A percentile compares a stretch with the other conserved stretches of the same genome.
These are phyloP conservation scores for Rusavskia elegans DNA, from an alignment of 495 filamentous ascomycete species.

Conservation along the genomic window DNA sequence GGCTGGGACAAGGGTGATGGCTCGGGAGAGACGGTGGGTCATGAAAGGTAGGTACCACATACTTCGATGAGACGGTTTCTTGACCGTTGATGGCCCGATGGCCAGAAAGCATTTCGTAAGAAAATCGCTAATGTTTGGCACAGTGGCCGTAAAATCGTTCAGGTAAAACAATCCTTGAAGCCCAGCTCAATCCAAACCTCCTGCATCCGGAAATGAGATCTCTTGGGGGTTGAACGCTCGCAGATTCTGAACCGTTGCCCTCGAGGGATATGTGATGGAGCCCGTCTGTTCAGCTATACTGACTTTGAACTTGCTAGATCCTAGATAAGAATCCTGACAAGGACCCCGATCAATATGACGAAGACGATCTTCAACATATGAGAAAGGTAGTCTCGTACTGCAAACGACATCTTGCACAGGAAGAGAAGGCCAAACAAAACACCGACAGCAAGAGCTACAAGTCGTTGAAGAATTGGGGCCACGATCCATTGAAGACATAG, in stretches of 20 bases:
- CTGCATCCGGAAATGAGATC: too few species aligned
- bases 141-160: constrained; percentile 46
- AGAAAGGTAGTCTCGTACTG: constrained; percentile 45
- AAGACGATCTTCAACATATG: constrained; percentile 48
- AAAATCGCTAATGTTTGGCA: neutral
- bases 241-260: too few species aligned
- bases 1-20: constrained; percentile 44
- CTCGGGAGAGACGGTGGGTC: constrained; percentile 45
- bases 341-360: constrained; percentile 33
- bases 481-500: constrained; percentile 37
- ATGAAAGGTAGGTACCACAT: constrained; percentile 33
- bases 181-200: too few species aligned
- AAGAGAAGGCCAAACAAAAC: constrained; percentile 40
- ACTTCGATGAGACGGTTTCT: too few species aligned
- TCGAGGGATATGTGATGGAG: too few species aligned
- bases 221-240: too few species aligned
- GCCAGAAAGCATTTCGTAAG: neutral
- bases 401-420: constrained; percentile 51
- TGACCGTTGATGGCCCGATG: neutral
- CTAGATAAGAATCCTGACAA: constrained; percentile 44
- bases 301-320: constrained; percentile 23
- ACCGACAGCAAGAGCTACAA: constrained; percentile 38
- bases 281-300: too few species aligned
- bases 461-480: constrained; percentile 53
- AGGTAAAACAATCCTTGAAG: constrained; percentile 2